Percentiles rank a stretch among this genome's conserved stretches.
These are phyloP conservation scores for Styphnolobium japonicum DNA, from an alignment of 306 rosid species.

Conservation along the genomic window DNA sequence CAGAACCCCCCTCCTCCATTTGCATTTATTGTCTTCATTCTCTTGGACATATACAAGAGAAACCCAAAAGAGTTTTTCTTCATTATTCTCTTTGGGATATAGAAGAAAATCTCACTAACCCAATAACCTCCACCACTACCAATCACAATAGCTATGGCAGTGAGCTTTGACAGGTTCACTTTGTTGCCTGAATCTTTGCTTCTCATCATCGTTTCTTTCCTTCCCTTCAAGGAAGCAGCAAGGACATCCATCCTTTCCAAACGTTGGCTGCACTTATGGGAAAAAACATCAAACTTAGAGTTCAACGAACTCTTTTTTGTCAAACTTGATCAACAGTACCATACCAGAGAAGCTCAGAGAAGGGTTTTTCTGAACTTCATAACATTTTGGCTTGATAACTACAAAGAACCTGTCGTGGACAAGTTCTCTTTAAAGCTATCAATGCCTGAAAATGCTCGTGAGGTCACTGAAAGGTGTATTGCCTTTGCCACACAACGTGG, in stretches of 20 bases:
- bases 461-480: background rate
- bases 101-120: no score
- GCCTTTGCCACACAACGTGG: background rate
- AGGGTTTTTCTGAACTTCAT: background rate
- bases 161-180: background rate
- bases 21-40: no score
- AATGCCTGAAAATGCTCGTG: background rate
- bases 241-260: slow-evolving; percentile 12
- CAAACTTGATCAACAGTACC: background rate
- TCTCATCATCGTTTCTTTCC: background rate
- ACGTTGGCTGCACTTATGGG: slow-evolving; percentile 9
- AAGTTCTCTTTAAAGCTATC: background rate
- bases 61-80: no score
- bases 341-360: background rate
- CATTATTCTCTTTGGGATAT: no score
- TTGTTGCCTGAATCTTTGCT: background rate
- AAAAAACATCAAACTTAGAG: background rate
- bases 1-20: no score
- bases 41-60: no score
- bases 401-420: background rate
- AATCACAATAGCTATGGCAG: background rate
- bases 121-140: no score
- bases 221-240: slow-evolving; percentile 27
- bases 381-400: background rate
- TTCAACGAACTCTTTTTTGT: background rate